phyloP scores from a whole-genome alignment of 2,329 filamentous ascomycete species.

The Colletotrichum musae region DNA sequence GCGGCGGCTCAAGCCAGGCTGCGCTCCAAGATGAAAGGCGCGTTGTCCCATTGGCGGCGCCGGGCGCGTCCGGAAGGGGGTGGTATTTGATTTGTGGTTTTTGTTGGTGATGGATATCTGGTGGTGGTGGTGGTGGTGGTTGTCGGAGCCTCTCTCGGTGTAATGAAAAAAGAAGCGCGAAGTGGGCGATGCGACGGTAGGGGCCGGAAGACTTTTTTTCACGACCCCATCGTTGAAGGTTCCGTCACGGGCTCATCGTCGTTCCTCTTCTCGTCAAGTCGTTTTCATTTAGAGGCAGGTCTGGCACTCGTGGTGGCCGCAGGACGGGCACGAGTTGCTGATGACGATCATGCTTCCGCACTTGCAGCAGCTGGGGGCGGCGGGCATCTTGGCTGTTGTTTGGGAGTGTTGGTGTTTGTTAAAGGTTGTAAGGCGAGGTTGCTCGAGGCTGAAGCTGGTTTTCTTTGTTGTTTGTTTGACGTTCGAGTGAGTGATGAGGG shows the following conservation, averaged over 20 bases:
- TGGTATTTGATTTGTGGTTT: constrained; percentile 21
- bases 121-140: background rate
- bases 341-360: constrained; percentile 71
- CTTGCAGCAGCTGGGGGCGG: constrained; percentile 68
- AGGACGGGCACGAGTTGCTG: constrained; percentile 67
- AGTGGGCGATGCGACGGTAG: background rate
- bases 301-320: constrained; percentile 65
- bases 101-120: background rate
- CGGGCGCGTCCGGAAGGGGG: background rate
- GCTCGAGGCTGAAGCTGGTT: constrained; percentile 9
- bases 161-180: constrained; percentile 14
- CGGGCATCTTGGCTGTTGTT: constrained; percentile 54
- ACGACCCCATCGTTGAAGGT: background rate
- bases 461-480: background rate
- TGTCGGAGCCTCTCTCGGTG: constrained; percentile 38
- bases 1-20: constrained; percentile 15
- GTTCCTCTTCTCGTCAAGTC: background rate
- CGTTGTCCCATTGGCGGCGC: constrained; percentile 8
- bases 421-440: background rate
- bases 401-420: constrained; percentile 26
- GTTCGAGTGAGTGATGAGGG: background rate
- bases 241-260: background rate
- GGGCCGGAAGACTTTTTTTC: background rate
- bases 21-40: background rate
- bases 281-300: constrained; percentile 54